Percentiles rank a stretch among this genome's conserved stretches.
Evolutionary conservation across 371 early-diverging fungal species (phyloP).

Genomic region (Cokeromyces recurvatus): DNA sequence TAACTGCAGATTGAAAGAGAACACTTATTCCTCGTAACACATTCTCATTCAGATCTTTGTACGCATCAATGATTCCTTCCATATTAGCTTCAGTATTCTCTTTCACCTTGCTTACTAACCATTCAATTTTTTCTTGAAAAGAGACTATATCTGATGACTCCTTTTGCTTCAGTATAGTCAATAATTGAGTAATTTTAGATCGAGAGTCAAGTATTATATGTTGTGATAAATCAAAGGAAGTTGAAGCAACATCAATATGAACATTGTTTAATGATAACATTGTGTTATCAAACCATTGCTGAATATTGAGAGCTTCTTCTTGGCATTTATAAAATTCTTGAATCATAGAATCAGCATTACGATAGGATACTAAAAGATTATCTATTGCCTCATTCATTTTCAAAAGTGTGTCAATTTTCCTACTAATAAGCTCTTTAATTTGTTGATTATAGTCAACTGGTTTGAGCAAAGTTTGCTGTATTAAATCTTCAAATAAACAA

Average conservation of each 20-base stretch:
- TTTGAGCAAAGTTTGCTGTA: too few species aligned
- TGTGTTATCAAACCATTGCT: too few species aligned
- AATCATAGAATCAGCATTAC: constrained; percentile 12
- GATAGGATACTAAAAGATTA: constrained; percentile 8
- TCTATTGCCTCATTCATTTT: too few species aligned
- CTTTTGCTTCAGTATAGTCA: neutral
- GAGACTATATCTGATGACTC: constrained; percentile 1
- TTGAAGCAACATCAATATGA: constrained; percentile 13
- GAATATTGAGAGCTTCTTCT: constrained; percentile 5
- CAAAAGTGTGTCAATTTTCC: too few species aligned
- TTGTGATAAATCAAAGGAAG: neutral
- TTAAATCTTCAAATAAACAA: too few species aligned
- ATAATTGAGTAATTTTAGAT: neutral
- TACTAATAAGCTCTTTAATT: too few species aligned
- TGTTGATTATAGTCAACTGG: too few species aligned
- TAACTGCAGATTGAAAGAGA: constrained; percentile 4
- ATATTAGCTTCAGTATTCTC: neutral
- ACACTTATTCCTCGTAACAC: constrained; percentile 1
- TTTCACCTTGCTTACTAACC: neutral
- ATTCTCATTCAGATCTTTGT: constrained; percentile 3
- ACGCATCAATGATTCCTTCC: constrained; percentile 3
- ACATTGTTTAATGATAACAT: too few species aligned
- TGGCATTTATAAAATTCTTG: constrained; percentile 5
- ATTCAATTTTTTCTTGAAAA: constrained; percentile 1
- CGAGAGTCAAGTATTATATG: neutral